Evolutionary conservation across 176 grass and related monocot genomes (phyloP).

Genomic region (Oryza brachyantha): DNA sequence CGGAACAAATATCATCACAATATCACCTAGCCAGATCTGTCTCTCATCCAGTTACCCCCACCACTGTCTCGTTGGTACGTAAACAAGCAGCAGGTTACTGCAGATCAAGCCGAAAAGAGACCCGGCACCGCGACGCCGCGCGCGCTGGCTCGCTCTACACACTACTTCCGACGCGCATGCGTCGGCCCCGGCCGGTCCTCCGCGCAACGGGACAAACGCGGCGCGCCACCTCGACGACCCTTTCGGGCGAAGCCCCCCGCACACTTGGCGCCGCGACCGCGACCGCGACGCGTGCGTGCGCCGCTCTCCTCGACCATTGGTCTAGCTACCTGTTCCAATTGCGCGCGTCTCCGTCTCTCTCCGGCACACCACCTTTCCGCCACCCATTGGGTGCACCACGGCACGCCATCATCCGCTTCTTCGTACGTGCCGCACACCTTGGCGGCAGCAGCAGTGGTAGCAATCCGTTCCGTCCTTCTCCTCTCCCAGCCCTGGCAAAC

Average conservation of each 20-base stretch:
- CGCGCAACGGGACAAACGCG: conserved; percentile 32
- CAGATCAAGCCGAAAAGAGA: background rate
- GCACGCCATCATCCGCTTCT: background rate
- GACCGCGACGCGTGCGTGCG: conserved; percentile 21
- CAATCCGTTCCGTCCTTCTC: no score
- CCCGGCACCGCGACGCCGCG: background rate
- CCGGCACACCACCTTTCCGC: background rate
- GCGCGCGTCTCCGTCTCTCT: conserved; percentile 13
- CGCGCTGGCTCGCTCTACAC: background rate
- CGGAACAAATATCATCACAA: no score
- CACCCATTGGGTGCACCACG: conserved; percentile 18
- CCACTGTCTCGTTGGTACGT: background rate
- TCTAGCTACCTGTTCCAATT: conserved; percentile 23
- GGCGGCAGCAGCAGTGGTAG: background rate
- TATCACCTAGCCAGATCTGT: background rate
- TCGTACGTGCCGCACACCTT: background rate
- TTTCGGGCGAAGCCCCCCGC: conserved; percentile 35
- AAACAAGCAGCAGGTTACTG: background rate
- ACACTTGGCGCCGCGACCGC: conserved; percentile 37
- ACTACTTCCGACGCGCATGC: background rate
- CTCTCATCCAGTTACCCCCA: background rate
- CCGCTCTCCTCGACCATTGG: conserved; percentile 8
- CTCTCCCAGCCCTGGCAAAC: background rate
- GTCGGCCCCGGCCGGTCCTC: background rate
- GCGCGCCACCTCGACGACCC: conserved; percentile 39